Evolutionary conservation across 768 basidiomycete species (phyloP), one percentile per base, ranked within the genome.

Genomic region (Nidula microcarpa): DNA sequence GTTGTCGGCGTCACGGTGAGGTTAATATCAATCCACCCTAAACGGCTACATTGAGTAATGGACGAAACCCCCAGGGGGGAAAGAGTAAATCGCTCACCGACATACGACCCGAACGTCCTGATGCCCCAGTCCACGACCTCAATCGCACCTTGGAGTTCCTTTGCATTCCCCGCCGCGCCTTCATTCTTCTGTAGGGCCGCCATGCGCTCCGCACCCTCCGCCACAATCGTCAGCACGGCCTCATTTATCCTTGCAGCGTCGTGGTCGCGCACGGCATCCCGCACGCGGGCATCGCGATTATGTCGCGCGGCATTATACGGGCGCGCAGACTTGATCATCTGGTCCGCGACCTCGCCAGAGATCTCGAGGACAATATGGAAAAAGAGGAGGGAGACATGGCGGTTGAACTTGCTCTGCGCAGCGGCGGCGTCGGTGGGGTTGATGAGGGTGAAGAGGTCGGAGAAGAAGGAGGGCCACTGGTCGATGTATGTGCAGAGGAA

Each of bases 21-120:
- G 63, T 93, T 94, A 59, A 99, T 95, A 64, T 99, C 97, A 59
- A 98, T 89, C 97, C 97, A 99, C 11, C 94, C 96, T 97, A 61
- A 13, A 32, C n/a, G 39, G 17, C 23, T n/a, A 43, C 4, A 14
- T 39, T 11, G 36, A 45, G 23, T 43, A 54, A 33, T 33, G 16
- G 18, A 35, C 10, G 14, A 51, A 13, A 30, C 33, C 30, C 41
- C 32, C 14, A 39, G 6, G 51, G 48, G 13, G 30, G 17, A 41
- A 52, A 32, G 5, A 14, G 32, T 39, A 49, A 33, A 44, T 33
- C 11, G 84, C 95, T 64, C 65, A 97, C 95, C 92, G 53, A 93
- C 94, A 65, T 98, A 98, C 33, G 93, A 92, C 4, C 85, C 90
- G 67, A 95, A 91, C 0, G 95, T 94, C 58, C 89, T 79, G 53